Percentiles rank a stretch among this genome's conserved stretches.
phyloP scores from a whole-genome alignment of 2,329 filamentous ascomycete genomes.

The Neonectria sp. region DNA sequence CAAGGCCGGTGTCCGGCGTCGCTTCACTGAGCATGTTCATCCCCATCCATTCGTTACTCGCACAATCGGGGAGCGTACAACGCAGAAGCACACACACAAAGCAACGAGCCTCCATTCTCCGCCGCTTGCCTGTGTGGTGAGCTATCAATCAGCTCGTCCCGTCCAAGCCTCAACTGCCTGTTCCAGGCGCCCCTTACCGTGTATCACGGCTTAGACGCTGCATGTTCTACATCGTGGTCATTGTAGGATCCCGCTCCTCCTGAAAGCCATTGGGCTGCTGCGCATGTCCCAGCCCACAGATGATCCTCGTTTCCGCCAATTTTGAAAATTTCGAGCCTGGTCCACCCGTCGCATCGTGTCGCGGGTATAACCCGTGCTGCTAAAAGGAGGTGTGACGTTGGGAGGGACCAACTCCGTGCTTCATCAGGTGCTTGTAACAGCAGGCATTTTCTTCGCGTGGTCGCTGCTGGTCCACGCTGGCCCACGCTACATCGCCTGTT shows the following conservation, averaged over 20 bases:
- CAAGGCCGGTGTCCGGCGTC: slow-evolving; percentile 14
- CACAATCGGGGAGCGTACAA: slow-evolving; percentile 19
- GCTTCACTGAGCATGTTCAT: slow-evolving; percentile 10
- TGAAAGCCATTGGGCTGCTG: slow-evolving; percentile 29
- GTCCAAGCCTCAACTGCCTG: slow-evolving; percentile 36
- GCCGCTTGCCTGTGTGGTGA: slow-evolving; percentile 21
- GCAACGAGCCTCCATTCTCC: slow-evolving; percentile 26
- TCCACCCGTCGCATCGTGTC: slow-evolving; percentile 35
- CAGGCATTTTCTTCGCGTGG: slow-evolving; percentile 13
- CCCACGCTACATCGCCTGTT: slow-evolving; percentile 25
- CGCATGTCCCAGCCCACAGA: slow-evolving; percentile 36
- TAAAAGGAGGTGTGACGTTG: slow-evolving; percentile 46
- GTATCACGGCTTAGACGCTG: slow-evolving; percentile 23
- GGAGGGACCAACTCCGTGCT: slow-evolving; percentile 20
- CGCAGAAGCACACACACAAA: slow-evolving; percentile 19
- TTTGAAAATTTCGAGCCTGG: slow-evolving; percentile 12
- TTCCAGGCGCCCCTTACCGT: slow-evolving; percentile 33
- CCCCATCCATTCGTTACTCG: slow-evolving; percentile 23
- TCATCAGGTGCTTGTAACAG: slow-evolving; percentile 19
- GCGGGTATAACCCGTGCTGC: slow-evolving; percentile 41
- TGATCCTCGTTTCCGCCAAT: slow-evolving; percentile 42
- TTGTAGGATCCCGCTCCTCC: slow-evolving; percentile 17
- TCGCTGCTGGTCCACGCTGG: slow-evolving; percentile 19
- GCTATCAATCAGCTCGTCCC: slow-evolving; percentile 31
- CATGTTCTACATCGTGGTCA: neutral